These are phyloP conservation scores for Waltergamsia citrina DNA, from an alignment of 2,329 filamentous ascomycete species.

Conservation along the genomic window DNA sequence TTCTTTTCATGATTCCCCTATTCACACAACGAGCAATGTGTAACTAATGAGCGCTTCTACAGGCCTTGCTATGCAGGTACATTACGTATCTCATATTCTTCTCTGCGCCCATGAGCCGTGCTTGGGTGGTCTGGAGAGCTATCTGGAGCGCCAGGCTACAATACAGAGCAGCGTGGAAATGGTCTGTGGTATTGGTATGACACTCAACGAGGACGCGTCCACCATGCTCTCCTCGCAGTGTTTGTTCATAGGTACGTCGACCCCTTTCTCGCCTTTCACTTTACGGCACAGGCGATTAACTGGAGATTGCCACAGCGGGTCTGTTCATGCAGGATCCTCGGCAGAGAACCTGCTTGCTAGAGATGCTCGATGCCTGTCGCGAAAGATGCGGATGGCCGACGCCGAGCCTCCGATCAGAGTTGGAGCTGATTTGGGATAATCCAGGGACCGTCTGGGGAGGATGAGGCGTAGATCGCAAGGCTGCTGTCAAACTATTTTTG, in stretches of 20 bases:
- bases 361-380: constrained; percentile 12
- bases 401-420: constrained; percentile 9
- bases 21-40: background rate
- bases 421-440: constrained; percentile 11
- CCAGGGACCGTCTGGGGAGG: constrained; percentile 5
- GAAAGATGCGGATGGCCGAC: constrained; percentile 13
- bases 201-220: constrained; percentile 10
- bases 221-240: constrained; percentile 14
- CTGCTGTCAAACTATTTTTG: too few species aligned
- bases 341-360: constrained; percentile 8
- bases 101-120: constrained; percentile 9
- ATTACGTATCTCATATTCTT: constrained; percentile 10
- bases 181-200: constrained; percentile 13
- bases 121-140: constrained; percentile 8
- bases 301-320: background rate
- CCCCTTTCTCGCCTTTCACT: background rate
- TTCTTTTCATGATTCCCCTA: background rate
- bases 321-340: constrained; percentile 6
- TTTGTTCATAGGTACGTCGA: constrained; percentile 9
- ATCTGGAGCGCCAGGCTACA: constrained; percentile 9
- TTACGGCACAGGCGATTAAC: background rate
- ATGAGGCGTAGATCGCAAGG: too few species aligned
- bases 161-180: constrained; percentile 11
- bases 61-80: constrained; percentile 11
- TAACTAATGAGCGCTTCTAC: background rate